A percentile compares a stretch with the other conserved stretches of the same genome.
These are phyloP conservation scores for Neonectria punicea DNA, from an alignment of 2,329 filamentous ascomycete species.

Conservation along the genomic window DNA sequence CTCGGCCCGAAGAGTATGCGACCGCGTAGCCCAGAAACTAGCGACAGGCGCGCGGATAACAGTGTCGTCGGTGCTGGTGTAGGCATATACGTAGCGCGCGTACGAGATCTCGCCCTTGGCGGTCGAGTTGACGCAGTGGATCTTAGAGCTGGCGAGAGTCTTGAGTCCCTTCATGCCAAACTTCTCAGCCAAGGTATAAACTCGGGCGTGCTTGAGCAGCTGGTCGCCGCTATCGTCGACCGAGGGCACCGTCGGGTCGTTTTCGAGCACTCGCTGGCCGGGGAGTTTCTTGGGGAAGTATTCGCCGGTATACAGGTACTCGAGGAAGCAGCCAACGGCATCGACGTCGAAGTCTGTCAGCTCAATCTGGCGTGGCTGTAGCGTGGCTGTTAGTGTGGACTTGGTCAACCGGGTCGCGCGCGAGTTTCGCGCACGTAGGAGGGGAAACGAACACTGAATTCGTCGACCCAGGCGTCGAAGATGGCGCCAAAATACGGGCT, in stretches of 20 bases:
- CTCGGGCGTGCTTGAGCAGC: constrained; percentile 86
- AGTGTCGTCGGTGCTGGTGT: constrained; percentile 32
- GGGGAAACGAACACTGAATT: constrained; percentile 65
- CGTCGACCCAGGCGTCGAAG: constrained; percentile 69
- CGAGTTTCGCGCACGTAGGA: not conserved
- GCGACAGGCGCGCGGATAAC: constrained; percentile 39
- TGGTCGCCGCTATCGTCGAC: constrained; percentile 84
- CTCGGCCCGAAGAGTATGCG: constrained; percentile 83
- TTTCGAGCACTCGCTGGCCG: constrained; percentile 74
- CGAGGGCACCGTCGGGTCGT: constrained; percentile 70
- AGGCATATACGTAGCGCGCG: constrained; percentile 68
- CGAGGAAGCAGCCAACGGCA: constrained; percentile 53
- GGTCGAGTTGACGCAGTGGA: constrained; percentile 89
- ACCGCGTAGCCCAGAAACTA: constrained; percentile 44
- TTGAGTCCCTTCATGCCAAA: constrained; percentile 76
- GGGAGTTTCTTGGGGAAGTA: constrained; percentile 78
- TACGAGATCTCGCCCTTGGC: constrained; percentile 92
- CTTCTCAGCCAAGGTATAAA: constrained; percentile 89
- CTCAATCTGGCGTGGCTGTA: constrained; percentile 71
- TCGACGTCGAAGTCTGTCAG: constrained; percentile 58
- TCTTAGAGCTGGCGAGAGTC: constrained; percentile 85
- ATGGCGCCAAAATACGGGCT: constrained; percentile 79
- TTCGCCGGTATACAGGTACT: constrained; percentile 55
- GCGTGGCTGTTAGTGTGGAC: constrained; percentile 1
- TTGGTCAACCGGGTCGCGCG: not conserved